Base-by-base conservation (phyloP, 2,329 filamentous ascomycete genomes). In the Helotiales sp. region DNA sequence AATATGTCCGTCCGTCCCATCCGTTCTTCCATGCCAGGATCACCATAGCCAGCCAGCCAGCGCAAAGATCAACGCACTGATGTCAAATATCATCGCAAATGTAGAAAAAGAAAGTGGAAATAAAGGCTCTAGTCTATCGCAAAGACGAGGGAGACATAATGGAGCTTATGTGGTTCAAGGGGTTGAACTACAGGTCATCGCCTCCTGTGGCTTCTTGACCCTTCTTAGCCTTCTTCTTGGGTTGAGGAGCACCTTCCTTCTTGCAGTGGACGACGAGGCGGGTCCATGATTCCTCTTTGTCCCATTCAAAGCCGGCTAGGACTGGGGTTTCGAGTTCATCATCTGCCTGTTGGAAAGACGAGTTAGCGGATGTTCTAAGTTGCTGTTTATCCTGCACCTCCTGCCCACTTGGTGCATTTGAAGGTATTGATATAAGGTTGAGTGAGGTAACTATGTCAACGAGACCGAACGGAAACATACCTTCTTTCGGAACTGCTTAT, bases 401-500 rank as follows among this genome's bases (percentile, higher is more conserved):
- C n/a, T n/a, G n/a, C n/a, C n/a, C n/a, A n/a, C n/a, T n/a, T n/a
- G n/a, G n/a, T n/a, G n/a, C n/a, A n/a, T n/a, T n/a, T n/a, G n/a
- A n/a, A n/a, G n/a, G n/a, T n/a, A n/a, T n/a, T n/a, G n/a, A n/a
- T n/a, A n/a, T n/a, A n/a, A n/a, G n/a, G n/a, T n/a, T n/a, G n/a
- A n/a, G n/a, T n/a, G n/a, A n/a, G n/a, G n/a, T n/a, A n/a, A n/a
- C n/a, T n/a, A n/a, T n/a, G n/a, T n/a, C n/a, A n/a, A n/a, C n/a
- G n/a, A n/a, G n/a, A n/a, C n/a, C n/a, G n/a, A n/a, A n/a, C n/a
- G n/a, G n/a, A n/a, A 52, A 80, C 88, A 75, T 81, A 94, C 95
- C 87, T 94, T 91, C 89, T 97, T 97, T 87, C 96, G 97, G 86
- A 93, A 97, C 75, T 92, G 88, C 85, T 97, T 97, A 86, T 97